Evolutionary conservation across 768 basidiomycete species (phyloP).

Genomic region (Lepiota venenata): DNA sequence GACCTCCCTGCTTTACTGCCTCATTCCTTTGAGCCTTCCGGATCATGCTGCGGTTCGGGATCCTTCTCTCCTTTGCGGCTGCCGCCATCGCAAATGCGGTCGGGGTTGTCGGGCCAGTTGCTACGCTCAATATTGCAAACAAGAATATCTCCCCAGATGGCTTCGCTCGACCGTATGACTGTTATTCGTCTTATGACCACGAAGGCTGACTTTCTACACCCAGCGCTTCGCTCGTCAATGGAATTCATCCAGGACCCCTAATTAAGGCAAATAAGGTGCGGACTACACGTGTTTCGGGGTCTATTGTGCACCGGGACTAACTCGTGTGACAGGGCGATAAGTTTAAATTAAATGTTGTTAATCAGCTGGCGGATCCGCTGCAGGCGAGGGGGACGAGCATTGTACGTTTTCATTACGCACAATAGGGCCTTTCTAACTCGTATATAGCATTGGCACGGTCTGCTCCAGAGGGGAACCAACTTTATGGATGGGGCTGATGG

Average conservation of each 20-base stretch:
- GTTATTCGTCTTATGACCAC: no score
- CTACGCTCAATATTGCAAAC: constrained; percentile 18
- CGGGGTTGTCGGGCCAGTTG: constrained; percentile 13
- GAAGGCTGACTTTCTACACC: background rate
- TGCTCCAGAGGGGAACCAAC: constrained; percentile 38
- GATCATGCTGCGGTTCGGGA: no score
- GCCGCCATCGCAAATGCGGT: constrained; percentile 6
- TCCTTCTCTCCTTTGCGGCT: no score
- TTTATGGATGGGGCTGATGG: constrained; percentile 41
- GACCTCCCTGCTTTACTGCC: no score
- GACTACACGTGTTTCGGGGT: no score
- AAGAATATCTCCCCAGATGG: constrained; percentile 21
- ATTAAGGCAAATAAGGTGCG: constrained; percentile 14
- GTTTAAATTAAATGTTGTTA: constrained; percentile 44
- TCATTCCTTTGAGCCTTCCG: no score
- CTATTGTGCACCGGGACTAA: background rate
- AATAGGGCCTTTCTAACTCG: background rate
- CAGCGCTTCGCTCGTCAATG: constrained; percentile 10
- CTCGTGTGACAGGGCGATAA: constrained; percentile 30
- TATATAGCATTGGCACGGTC: constrained; percentile 50
- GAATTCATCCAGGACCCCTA: constrained; percentile 13
- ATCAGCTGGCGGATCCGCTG: constrained; percentile 39
- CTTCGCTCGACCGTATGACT: constrained; percentile 10
- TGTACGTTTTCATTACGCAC: constrained; percentile 17
- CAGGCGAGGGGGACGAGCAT: constrained; percentile 47